Evolutionary conservation across 805 yeast species (phyloP), one percentile per base, ranked within the genome.

Genomic region (Wickerhamia fluorescens): DNA sequence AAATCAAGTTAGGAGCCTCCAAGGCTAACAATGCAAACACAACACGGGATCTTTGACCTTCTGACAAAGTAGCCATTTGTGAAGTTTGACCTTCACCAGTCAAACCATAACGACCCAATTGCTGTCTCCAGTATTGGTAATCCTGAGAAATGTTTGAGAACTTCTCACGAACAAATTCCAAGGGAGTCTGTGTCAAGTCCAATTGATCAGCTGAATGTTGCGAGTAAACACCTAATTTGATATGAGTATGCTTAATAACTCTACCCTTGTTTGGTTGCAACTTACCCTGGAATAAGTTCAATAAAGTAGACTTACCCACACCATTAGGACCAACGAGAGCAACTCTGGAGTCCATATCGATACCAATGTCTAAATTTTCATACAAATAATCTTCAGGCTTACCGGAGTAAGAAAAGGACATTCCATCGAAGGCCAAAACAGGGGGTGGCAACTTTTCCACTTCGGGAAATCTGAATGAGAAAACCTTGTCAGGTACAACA

Each of bases 1-100:
- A 68, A 49, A 92, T 70, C 60, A 92, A 85, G 66, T 92, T 92
- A 52, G 98, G 98, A 40, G 83, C 68, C 66, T 92, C 96, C 45
- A 92, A 71, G 29, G 98, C 98, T 52, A 92, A 74, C 44, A 92
- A 69, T 7, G 97, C 97, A 54, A 92, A 92, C 33, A 92, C 98
- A 45, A 92, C 98, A 67, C 98, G 81, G 42, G 97, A 89, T 70
- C 97, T 83, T 73, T 92, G 98, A 61, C 98, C 98, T 72, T 92
- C 98, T 12, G 96, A 88, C 42, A 92, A 66, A 11, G 98, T 92
- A 46, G 95, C 97, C 97, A 92, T 92, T 58, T 86, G 88, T 24
- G 96, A 84, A 33, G 97, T 92, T 71, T 92, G 98, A 40, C 89
- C 94, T 67, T 92, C 97, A 67, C 98, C 98, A 40, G 97, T 89